A percentile compares a stretch with the other conserved stretches of the same genome.
These are phyloP conservation scores for Leccinum disarticulatum DNA, from an alignment of 768 basidiomycete genomes.

Conservation along the genomic window DNA sequence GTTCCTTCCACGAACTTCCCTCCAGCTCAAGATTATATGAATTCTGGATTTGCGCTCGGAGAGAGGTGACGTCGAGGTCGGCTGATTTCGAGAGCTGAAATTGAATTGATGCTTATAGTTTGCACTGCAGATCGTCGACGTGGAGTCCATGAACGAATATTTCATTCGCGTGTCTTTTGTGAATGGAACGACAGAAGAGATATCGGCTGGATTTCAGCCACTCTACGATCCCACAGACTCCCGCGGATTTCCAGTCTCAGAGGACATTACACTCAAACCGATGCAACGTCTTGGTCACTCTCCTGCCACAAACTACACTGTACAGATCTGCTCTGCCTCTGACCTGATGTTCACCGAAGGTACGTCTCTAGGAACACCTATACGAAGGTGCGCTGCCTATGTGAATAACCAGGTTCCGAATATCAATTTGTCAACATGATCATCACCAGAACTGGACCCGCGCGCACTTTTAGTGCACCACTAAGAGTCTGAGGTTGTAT, in stretches of 20 bases:
- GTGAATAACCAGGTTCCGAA: not conserved
- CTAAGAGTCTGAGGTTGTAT: not conserved
- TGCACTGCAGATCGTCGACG: not conserved
- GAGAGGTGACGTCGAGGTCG: not conserved
- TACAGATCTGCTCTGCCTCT: not conserved
- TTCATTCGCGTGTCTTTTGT: slow-evolving; percentile 7
- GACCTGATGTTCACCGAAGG: not conserved
- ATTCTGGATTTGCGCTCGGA: too few species aligned
- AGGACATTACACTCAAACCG: not conserved
- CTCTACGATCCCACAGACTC: not conserved
- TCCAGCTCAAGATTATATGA: slow-evolving; percentile 4
- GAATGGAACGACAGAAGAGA: slow-evolving; percentile 1
- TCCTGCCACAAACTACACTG: not conserved
- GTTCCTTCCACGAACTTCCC: slow-evolving; percentile 26
- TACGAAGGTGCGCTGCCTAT: not conserved
- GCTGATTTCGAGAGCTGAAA: not conserved
- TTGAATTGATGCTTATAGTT: not conserved
- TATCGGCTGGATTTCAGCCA: slow-evolving; percentile 9
- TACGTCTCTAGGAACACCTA: not conserved
- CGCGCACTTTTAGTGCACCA: not conserved
- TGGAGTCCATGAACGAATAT: slow-evolving; percentile 9
- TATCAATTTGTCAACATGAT: not conserved
- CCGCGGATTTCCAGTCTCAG: not conserved
- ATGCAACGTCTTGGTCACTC: not conserved
- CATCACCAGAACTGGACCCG: not conserved